Evolutionary conservation across 2,329 filamentous ascomycete genomes (phyloP), one percentile per base, ranked within the genome.

Genomic region (Bipolaris bicolor): DNA sequence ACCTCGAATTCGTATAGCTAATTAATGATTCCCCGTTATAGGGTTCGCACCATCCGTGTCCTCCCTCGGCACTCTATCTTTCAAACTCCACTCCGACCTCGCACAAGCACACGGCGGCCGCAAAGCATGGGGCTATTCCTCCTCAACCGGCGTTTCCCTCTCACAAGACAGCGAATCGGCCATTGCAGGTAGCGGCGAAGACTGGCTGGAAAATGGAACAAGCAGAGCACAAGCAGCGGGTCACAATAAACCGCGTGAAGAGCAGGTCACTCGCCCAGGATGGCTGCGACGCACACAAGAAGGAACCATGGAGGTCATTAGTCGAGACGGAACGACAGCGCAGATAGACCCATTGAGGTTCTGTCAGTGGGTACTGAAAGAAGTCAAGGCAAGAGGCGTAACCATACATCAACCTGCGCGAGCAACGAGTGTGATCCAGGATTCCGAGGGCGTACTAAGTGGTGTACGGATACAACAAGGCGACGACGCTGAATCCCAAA

Each of bases 271-370:
- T 4, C 77, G 75, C 3, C 87, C 88, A 2, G 67, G 73, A 7
- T 91, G 89, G 88, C 75, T 91, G 70, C 83, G 79, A 45, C 81
- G 80, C 52, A 77, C 77, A 20, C 75, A 81, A 2, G 86, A 84
- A 0, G 86, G 85, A 52, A 78, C 71, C 0, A 71, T 91, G 22
- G 86, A 88, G 65, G 75, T 84, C 24, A 87, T 92, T 43, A 86
- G 86, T 57, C 79, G 83, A 24, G 82, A 84, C 16, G 84, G 81
- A 3, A 85, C 80, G 2, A 86, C 85, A 15, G 89, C 86, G 13
- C 87, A 91, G 72, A 81, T 90, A 83, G 88, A 93, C 64, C 90
- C 91, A 0, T 70, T 86, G 10, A 79, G 80, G 43, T 79, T 94
- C 15, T 92, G 86, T 59, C 78, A 83, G 46, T 92, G 87, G 70